Evolutionary conservation across 306 rosid genomes (phyloP), one percentile per base, ranked within the genome.

Genomic region (Erythrophleum fordii): DNA sequence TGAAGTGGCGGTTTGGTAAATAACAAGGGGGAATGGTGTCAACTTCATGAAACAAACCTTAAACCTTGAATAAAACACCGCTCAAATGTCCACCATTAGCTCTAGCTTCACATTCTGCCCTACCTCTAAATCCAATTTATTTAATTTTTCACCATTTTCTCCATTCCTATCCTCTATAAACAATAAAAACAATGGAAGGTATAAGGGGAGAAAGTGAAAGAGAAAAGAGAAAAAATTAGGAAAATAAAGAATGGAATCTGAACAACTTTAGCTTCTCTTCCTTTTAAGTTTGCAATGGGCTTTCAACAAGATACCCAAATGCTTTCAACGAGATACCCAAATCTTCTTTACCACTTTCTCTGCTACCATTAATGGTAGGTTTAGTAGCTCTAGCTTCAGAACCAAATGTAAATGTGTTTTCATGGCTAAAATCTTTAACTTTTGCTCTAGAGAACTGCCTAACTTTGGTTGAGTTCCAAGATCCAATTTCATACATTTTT

Each of bases 401-500:
- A 83, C 85, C 88, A 11, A 49, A 83, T 46, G 87, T 75, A 39
- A 97, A 93, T 76, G 92, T 93, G 11, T 74, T 87, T 29, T 59
- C 92, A 22, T 90, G 95, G 95, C 92, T 92, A 11, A 85, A 88
- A 82, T 82, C 95, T 70, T 85, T 92, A 23, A 95, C 97, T 12
- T 37, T 86, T 18, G 97, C 97, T 10, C 97, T 95, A 0, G 97
- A 90, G 82, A 90, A 90, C 70, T 85, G 85, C 23, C 97, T 95
- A 0, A 79, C 83, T 53, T 37, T 83, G 58, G 87, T 93, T 2
- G 97, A 92, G 95, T 92, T 92, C 68, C 94, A 92, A 83, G 97
- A 92, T 92, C 97, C 97, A 81, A 92, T 92, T 86, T 80, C 88
- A 35, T 92, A 92, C 93, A 92, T 92, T 86, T 92, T 87, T 68